Conservation (phyloP, 2,329 filamentous ascomycete species). For the Dothidotthia symphoricarpi region DNA sequence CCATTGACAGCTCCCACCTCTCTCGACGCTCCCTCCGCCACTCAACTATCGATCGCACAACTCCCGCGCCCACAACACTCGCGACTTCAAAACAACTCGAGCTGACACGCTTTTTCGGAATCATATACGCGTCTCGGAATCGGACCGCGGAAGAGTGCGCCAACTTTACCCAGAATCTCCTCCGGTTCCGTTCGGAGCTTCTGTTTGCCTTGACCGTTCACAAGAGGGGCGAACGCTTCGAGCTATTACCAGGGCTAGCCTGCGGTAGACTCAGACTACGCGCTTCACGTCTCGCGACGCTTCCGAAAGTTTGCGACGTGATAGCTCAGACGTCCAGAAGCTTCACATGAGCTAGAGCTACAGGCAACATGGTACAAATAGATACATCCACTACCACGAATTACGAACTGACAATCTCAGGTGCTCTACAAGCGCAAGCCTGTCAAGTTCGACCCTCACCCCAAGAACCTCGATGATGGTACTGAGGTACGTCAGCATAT, state of each 20-base stretch:
- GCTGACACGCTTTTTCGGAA: constrained; percentile 47
- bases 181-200: constrained; percentile 21
- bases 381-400: neutral
- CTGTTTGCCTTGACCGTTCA: constrained; percentile 5
- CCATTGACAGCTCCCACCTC: constrained; percentile 32
- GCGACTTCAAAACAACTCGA: constrained; percentile 28
- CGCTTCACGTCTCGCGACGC: constrained; percentile 23
- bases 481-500: constrained; percentile 64
- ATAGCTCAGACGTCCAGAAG: constrained; percentile 13
- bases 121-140: constrained; percentile 41
- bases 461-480: constrained; percentile 74
- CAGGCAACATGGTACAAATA: constrained; percentile 34
- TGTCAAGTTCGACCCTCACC: constrained; percentile 73
- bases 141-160: constrained; percentile 31
- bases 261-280: constrained; percentile 6
- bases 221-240: constrained; percentile 12
- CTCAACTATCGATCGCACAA: constrained; percentile 26
- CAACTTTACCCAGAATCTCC: constrained; percentile 29
- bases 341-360: constrained; percentile 34
- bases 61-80: constrained; percentile 27
- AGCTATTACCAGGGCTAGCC: neutral
- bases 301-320: constrained; percentile 31
- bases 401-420: constrained; percentile 50
- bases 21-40: constrained; percentile 35
- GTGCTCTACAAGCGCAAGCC: constrained; percentile 96